Evolutionary conservation across 1,284 basidiomycete genomes (phyloP), one percentile per base, ranked within the genome.

Genomic region (Waitea zeae): DNA sequence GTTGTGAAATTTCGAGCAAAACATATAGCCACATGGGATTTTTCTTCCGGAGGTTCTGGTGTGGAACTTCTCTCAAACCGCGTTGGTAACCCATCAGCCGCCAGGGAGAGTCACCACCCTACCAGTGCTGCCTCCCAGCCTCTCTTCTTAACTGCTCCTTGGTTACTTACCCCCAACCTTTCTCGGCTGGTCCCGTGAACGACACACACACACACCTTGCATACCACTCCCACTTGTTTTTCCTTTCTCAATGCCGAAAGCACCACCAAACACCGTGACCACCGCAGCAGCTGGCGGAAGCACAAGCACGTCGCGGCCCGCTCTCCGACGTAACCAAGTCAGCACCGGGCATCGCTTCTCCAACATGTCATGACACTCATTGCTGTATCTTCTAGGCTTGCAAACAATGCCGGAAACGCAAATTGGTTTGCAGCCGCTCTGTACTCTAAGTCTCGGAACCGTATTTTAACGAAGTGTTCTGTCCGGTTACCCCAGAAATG

Each of bases 401-500:
- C 52, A 64, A 75, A 30, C 70, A 78, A 26, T 84, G 80, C 54
- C 70, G 81, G 41, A 81, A 74, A 51, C 63, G 78, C 49, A 84
- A 84, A 53, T 66, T 84, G 43, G 81, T 82, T 51, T 44, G 70
- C 57, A 31, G 17, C 34, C 20, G 22, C 20, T 12, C 24, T 12
- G 15, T 9, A 30, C 7, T 6, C 6, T 30, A 17, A 15, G 6
- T 30, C 9, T 30, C 9, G 36, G 13, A 30, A 36, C 34, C 37
- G 37, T 19, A 17, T 24, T 34, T n/a, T 17, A n/a, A n/a, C n/a
- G n/a, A n/a, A n/a, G n/a, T n/a, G n/a, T n/a, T n/a, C n/a, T n/a
- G n/a, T n/a, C n/a, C n/a, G n/a, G n/a, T n/a, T n/a, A 31, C 22
- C 33, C n/a, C 33, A 84, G 80, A 84, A 81, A 78, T 84, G 80